A percentile compares a stretch with the other conserved stretches of the same genome.
Conservation (phyloP, 805 yeast species). For the Saturnispora silvae region DNA sequence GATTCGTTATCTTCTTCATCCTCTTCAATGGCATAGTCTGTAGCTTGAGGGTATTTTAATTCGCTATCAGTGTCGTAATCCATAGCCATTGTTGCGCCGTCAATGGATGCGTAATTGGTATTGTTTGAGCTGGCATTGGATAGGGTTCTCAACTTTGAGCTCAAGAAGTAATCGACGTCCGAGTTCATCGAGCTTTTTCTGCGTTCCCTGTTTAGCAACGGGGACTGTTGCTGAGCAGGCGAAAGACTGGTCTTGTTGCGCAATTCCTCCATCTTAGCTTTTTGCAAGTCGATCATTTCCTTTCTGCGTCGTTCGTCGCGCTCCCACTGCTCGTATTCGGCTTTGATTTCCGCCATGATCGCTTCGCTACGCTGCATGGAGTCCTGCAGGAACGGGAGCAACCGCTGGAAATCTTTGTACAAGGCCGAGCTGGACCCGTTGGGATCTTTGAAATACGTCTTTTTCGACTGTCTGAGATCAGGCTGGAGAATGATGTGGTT, state of each 20-base stretch:
- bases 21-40: constrained; percentile 12
- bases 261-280: constrained; percentile 13
- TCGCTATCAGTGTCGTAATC: constrained; percentile 13
- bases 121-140: constrained; percentile 13
- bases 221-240: constrained; percentile 8
- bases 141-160: constrained; percentile 18
- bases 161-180: constrained; percentile 12
- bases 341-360: constrained; percentile 19
- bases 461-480: constrained; percentile 24
- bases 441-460: constrained; percentile 14
- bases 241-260: constrained; percentile 13
- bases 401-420: constrained; percentile 18
- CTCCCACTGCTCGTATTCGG: constrained; percentile 18
- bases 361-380: constrained; percentile 25
- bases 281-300: constrained; percentile 16
- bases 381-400: constrained; percentile 17
- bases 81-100: not conserved
- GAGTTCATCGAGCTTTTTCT: constrained; percentile 13
- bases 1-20: constrained; percentile 4
- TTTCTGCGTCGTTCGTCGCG: constrained; percentile 16
- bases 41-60: not conserved
- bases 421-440: constrained; percentile 18
- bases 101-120: constrained; percentile 3
- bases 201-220: constrained; percentile 10
- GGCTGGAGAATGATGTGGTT: constrained; percentile 39